Evolutionary conservation across 2,329 filamentous ascomycete species (phyloP), one percentile per base, ranked within the genome.

Genomic region (Colletotrichum eleusines): DNA sequence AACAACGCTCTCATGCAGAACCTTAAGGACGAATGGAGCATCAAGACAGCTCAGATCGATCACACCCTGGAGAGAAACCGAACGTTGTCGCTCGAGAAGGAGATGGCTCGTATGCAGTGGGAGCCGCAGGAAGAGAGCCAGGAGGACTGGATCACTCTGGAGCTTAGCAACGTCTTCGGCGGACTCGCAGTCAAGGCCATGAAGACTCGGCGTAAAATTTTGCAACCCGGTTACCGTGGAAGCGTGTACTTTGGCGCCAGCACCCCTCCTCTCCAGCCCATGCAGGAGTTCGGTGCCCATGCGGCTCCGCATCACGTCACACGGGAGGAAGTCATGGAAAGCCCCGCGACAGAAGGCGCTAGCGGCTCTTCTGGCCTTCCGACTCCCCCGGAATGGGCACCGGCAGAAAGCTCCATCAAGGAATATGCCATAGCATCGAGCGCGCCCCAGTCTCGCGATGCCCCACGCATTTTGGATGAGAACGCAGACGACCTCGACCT

Each of bases 1-100:
- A 79, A 78, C 33, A 78, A 79, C 35, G 73, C 77, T 5, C 72
- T 83, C 42, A 76, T 78, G 11, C 80, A 82, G 57, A 78, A 82
- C 58, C 72, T 84, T 9, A 80, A 77, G 66, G 78, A 78, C 33
- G 81, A 83, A 44, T 84, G 82, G 82, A 81, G 82, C 28, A 74
- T 77, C 23, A 78, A 79, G 1, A 76, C 78, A 8, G 75, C 75
- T 16, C 76, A 79, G 23, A 74, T 82, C 59, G 75, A 79, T 38
- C 76, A 75, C 26, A 76, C 83, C 54, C 73, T 83, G 23, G 77
- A 80, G 66, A 78, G 80, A 50, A 84, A 84, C 44, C 77, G 76
- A n/a, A 54, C 66, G 2, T 20, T 63, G 53, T 53, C 67, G 5
- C 44, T 50, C 33, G 63, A 63, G n/a, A 54, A 58, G 18, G 65